Conservation (phyloP, 1,284 basidiomycete genomes). For the Porphyrellus sp. region DNA sequence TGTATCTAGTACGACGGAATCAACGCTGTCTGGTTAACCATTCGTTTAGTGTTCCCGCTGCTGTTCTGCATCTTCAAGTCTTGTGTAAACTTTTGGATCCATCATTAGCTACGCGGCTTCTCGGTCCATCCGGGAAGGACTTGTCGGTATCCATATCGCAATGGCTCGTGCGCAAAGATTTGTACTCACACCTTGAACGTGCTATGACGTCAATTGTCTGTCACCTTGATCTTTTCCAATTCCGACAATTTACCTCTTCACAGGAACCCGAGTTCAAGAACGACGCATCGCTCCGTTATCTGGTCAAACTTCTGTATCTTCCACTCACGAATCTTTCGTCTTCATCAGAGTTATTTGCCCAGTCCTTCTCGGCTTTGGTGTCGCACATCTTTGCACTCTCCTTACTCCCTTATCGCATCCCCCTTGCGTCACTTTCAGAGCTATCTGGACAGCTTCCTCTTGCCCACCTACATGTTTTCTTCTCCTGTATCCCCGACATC, state of each 20-base stretch:
- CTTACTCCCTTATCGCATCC: slow-evolving; percentile 65
- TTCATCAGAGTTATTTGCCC: slow-evolving; percentile 35
- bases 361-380: slow-evolving; percentile 40
- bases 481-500: slow-evolving; percentile 25
- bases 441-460: slow-evolving; percentile 48
- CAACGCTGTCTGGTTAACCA: background rate
- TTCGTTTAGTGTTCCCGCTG: slow-evolving; percentile 28
- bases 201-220: slow-evolving; percentile 28
- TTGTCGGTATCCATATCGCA: slow-evolving; percentile 17
- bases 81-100: slow-evolving; percentile 29
- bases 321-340: slow-evolving; percentile 26
- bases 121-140: slow-evolving; percentile 14
- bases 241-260: slow-evolving; percentile 3
- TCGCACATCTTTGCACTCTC: slow-evolving; percentile 58
- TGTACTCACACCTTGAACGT: slow-evolving; percentile 20
- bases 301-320: slow-evolving; percentile 31
- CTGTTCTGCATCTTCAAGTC: slow-evolving; percentile 28
- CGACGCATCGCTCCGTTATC: slow-evolving; percentile 28
- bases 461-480: slow-evolving; percentile 35
- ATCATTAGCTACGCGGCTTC: background rate
- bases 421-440: slow-evolving; percentile 47
- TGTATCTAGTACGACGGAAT: slow-evolving; percentile 12
- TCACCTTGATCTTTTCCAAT: slow-evolving; percentile 1
- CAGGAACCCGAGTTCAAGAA: slow-evolving; percentile 30
- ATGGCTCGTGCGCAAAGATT: slow-evolving; percentile 14